phyloP scores from a whole-genome alignment of 176 grass and related monocot species.

The Avena sativa region DNA sequence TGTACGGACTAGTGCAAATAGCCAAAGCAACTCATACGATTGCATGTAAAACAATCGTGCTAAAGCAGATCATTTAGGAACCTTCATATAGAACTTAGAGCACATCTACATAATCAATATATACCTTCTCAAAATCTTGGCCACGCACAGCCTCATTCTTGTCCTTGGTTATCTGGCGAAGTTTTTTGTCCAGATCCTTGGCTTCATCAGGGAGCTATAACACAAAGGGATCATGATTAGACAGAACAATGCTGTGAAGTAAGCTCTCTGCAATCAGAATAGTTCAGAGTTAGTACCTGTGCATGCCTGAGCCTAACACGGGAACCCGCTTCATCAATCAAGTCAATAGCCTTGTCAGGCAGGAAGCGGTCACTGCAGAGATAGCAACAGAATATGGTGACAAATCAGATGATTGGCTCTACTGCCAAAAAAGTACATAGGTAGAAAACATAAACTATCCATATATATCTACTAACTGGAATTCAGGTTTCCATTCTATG shows the following conservation, averaged over 20 bases:
- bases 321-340: constrained; percentile 98
- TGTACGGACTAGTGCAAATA: not conserved
- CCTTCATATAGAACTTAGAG: not conserved
- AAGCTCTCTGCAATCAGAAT: not conserved
- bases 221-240: constrained; percentile 9
- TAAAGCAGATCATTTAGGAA: constrained; percentile 30
- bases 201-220: constrained; percentile 96
- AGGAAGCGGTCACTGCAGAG: constrained; percentile 90
- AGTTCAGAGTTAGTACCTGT: constrained; percentile 57
- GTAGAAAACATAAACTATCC: not conserved
- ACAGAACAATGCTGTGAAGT: constrained; percentile 3
- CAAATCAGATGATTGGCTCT: constrained; percentile 10
- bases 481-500: not conserved
- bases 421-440: not conserved
- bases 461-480: not conserved
- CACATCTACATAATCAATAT: not conserved
- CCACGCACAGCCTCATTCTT: constrained; percentile 92
- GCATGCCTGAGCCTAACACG: constrained; percentile 97
- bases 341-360: constrained; percentile 99
- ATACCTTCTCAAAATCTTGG: constrained; percentile 99
- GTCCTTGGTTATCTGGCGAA: constrained; percentile 92
- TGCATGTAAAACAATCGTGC: constrained; percentile 16
- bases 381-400: constrained; percentile 40
- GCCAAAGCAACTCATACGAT: not conserved
- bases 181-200: constrained; percentile 97